A percentile compares a stretch with the other conserved stretches of the same genome.
These are phyloP conservation scores for Malus asiatica DNA, from an alignment of 306 rosid genomes.

Conservation along the genomic window DNA sequence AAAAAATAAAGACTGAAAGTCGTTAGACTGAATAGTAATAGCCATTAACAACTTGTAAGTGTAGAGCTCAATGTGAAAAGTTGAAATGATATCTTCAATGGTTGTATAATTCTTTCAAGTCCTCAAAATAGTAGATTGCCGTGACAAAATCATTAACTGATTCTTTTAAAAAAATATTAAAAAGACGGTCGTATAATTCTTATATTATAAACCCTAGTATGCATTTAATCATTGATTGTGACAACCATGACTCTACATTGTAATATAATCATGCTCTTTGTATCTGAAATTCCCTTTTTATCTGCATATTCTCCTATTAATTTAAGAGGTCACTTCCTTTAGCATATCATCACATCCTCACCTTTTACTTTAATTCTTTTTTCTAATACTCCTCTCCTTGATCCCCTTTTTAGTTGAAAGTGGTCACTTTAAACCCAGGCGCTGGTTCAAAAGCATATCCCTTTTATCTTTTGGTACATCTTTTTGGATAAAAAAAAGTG, in stretches of 20 bases:
- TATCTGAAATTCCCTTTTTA: background rate
- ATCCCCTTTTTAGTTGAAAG: background rate
- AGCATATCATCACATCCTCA: background rate
- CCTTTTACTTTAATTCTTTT: background rate
- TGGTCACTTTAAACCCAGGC: background rate
- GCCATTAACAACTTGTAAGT: no score
- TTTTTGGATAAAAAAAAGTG: background rate
- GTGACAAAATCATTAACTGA: accelerated
- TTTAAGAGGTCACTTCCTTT: background rate
- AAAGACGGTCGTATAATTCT: background rate
- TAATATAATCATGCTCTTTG: background rate
- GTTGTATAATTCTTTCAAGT: no score
- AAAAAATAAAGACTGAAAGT: no score
- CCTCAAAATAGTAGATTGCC: accelerated
- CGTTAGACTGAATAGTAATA: no score
- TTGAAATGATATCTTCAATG: no score
- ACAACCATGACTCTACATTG: background rate
- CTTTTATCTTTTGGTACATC: background rate
- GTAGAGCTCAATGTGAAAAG: background rate
- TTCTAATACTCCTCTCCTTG: background rate
- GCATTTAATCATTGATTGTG: background rate
- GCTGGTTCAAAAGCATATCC: constrained; percentile 7
- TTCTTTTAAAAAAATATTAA: no score
- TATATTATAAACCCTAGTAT: background rate
- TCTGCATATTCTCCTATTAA: background rate